Evolutionary conservation across 768 basidiomycete species (phyloP).

Genomic region (Saitozyma podzolica): DNA sequence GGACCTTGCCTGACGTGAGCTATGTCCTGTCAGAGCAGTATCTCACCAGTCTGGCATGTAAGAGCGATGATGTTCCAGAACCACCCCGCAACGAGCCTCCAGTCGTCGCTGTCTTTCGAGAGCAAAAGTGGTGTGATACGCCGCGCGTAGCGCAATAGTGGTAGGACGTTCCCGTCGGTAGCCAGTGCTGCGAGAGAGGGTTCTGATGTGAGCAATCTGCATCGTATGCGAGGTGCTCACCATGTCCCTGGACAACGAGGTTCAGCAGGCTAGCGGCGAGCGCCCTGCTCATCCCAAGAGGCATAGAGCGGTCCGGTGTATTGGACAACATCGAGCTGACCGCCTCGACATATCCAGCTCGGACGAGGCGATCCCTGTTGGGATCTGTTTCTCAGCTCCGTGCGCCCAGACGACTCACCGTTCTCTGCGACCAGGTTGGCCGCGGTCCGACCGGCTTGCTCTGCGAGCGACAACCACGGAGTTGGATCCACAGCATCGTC

Average conservation of each 20-base stretch:
- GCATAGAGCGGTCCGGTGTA: background rate
- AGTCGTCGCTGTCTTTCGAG: background rate
- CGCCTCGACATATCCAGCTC: slow-evolving; percentile 6
- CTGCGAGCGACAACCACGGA: background rate
- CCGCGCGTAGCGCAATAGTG: background rate
- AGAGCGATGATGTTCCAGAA: slow-evolving; percentile 11
- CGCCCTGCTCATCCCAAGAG: background rate
- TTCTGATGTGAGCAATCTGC: slow-evolving; percentile 1
- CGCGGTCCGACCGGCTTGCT: slow-evolving; percentile 15
- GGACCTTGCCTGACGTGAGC: background rate
- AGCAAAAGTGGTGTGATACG: background rate
- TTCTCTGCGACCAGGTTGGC: slow-evolving; percentile 28
- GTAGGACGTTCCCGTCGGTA: background rate
- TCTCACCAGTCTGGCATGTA: background rate
- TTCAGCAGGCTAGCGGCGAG: slow-evolving; percentile 25
- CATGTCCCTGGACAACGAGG: slow-evolving; percentile 20
- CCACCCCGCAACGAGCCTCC: slow-evolving; percentile 10
- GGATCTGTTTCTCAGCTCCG: background rate
- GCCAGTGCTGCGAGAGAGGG: background rate
- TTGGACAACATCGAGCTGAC: too few relatives aligned
- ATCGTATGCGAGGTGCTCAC: slow-evolving; percentile 8
- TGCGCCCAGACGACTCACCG: slow-evolving; percentile 7
- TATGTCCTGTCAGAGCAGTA: background rate
- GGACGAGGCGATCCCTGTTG: slow-evolving; percentile 9
- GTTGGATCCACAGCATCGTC: too few relatives aligned